Evolutionary conservation across 2,329 filamentous ascomycete species (phyloP), one percentile per base, ranked within the genome.

Genomic region (Fonsecaea nubica): DNA sequence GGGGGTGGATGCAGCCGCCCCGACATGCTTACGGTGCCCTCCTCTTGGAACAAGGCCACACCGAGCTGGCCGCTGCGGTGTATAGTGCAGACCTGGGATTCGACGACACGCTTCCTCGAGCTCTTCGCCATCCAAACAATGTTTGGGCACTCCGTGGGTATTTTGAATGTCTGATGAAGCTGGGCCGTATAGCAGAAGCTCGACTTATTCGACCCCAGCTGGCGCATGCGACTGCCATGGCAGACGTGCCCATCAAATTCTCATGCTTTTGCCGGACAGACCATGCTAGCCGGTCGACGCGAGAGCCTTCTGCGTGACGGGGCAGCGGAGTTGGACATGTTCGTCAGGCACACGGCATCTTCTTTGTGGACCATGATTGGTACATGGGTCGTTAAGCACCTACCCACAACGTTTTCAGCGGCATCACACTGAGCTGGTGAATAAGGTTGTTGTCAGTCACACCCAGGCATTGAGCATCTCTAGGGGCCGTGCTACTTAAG

Each of bases 1-100:
- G 90, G 90, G 89, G 88, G 0, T 92, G 90, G 90, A 92, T 92
- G 89, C 88, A 91, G 74, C 90, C 90, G 0, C 85, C 87, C 0
- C 81, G 89, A 2, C 90, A 92, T 75, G 90, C 90, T 0, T 89
- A 89, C 58, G 90, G 87, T 1, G 90, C 90, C 0, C 79, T 93
- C 3, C 75, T 91, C 35, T 80, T 91, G 12, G 90, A 92, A 73
- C 89, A 90, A 72, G 86, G 84, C 0, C 79, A 79, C n/a, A 78
- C 85, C 0, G 81, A 84, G 30, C 80, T 89, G 57, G 88, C 89
- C 0, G 77, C 82, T 1, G 80, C 74, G 0, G 83, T 87, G 0
- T 91, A 91, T 69, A 79, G 77, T 21, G 87, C 86, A 0, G 88
- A 91, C 72, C 75, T 91, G 13, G 89, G 89, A 0, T 72, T 89